These are phyloP conservation scores for Colletotrichum acutatum DNA, from an alignment of 2,329 filamentous ascomycete species.

Conservation along the genomic window DNA sequence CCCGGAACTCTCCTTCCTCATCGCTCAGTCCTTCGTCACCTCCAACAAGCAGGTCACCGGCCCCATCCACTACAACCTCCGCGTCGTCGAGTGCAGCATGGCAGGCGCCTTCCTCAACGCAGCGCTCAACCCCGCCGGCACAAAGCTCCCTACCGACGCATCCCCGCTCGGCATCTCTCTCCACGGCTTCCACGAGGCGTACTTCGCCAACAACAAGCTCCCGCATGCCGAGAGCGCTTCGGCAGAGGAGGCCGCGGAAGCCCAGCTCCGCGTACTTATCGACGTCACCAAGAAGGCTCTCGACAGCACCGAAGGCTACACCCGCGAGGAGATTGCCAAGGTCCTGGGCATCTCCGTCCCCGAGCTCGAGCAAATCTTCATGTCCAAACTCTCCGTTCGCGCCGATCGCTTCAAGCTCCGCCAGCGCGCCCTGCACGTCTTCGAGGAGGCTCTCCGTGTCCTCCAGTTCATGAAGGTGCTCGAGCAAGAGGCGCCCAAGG, in stretches of 20 bases:
- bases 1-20: conserved; percentile 89
- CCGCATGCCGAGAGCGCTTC: conserved; percentile 41
- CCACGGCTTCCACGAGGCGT: conserved; percentile 86
- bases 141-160: conserved; percentile 77
- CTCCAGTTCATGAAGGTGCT: conserved; percentile 84
- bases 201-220: conserved; percentile 69
- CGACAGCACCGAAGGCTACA: conserved; percentile 84
- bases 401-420: conserved; percentile 88
- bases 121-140: conserved; percentile 64
- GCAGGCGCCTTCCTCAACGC: conserved; percentile 78
- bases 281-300: conserved; percentile 77
- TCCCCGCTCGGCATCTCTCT: conserved; percentile 86
- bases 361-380: conserved; percentile 81
- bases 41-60: conserved; percentile 96
- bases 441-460: conserved; percentile 87
- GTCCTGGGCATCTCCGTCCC: conserved; percentile 75
- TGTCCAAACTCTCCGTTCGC: conserved; percentile 88
- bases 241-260: conserved; percentile 47
- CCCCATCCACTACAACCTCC: conserved; percentile 94
- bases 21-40: conserved; percentile 93
- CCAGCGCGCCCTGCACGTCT: conserved; percentile 91
- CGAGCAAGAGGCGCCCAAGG: conserved; percentile 56
- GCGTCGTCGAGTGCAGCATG: conserved; percentile 94
- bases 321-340: conserved; percentile 82
- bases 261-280: conserved; percentile 81